Evolutionary conservation across 2,329 filamentous ascomycete genomes (phyloP).

Genomic region (Thelonectria blattea): DNA sequence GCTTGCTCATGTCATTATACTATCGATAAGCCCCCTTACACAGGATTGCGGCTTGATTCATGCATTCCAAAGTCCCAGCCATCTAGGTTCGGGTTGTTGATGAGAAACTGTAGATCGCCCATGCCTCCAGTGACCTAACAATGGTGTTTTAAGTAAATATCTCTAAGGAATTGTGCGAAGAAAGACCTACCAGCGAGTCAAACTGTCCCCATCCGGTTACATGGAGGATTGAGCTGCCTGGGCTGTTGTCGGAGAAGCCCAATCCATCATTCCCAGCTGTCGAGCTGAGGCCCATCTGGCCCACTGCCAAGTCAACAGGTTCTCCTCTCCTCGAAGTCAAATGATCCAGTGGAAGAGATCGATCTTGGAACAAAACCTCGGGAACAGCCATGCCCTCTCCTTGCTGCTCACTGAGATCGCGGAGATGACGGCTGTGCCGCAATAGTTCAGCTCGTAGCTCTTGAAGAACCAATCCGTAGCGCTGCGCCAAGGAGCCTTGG

Average conservation of each 20-base stretch:
- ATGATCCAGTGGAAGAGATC: neutral
- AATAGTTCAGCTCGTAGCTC: slow-evolving; percentile 40
- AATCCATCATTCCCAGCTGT: neutral
- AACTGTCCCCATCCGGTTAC: slow-evolving; percentile 37
- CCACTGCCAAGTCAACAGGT: neutral
- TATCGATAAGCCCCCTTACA: neutral
- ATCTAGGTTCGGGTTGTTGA: slow-evolving; percentile 18
- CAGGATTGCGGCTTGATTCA: neutral
- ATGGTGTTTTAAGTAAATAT: no score
- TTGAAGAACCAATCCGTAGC: slow-evolving; percentile 51
- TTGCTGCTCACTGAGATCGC: neutral
- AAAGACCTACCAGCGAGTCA: slow-evolving; percentile 22
- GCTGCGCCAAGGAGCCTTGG: slow-evolving; percentile 46
- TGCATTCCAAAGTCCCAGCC: slow-evolving; percentile 23
- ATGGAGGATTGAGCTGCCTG: slow-evolving; percentile 22
- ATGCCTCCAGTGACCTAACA: slow-evolving; percentile 26
- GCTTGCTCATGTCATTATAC: no score
- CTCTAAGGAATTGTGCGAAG: neutral
- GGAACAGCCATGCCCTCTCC: neutral
- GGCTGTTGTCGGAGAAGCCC: slow-evolving; percentile 14
- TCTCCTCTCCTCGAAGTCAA: neutral
- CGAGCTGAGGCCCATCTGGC: slow-evolving; percentile 5
- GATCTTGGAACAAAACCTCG: neutral
- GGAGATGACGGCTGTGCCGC: slow-evolving; percentile 31
- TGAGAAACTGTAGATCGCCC: slow-evolving; percentile 21